Evolutionary conservation across 345 rosid genomes (phyloP), one percentile per base, ranked within the genome.

Genomic region (Lagerstroemia speciosa): DNA sequence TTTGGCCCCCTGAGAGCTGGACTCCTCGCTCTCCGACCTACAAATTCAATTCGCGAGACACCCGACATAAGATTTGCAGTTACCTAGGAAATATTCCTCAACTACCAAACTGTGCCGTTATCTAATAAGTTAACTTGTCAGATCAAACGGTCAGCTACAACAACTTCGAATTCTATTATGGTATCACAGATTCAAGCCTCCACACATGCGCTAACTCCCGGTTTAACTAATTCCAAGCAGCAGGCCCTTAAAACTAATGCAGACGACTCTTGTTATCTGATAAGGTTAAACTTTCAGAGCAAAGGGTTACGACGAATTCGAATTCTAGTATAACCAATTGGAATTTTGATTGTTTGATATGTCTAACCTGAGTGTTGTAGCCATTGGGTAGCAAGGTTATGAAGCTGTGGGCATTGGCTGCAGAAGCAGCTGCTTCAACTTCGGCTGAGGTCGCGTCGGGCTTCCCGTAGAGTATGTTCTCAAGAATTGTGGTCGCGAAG

Each of bases 21-120:
- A 92, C 86, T 45, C 99, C 99, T 16, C 99, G 85, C 79, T 92
- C 99, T 79, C 98, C 99, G 66, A 88, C 99, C 97, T 93, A 76
- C 11, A 27, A 30, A 27, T 48, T 48, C 24, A 48, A 26, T 55
- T 55, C 31, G 10, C 5, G 22, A 55, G 10, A 9, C 61, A 24
- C 29, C 31, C 30, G 10, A 26, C 31, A 58, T 58, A 34, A 58
- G 20, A 58, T 8, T 48, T 15, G 10, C 32, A 10, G 20, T 27
- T 14, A 19, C 8, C 12, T 58, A 27, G 55, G 1, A 58, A 27
- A 8, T 14, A 1, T 55, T 22, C 8, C 34, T 58, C 63, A 26
- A 11, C 24, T n/a, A n/a, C n/a, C n/a, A n/a, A n/a, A n/a, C n/a
- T n/a, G n/a, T n/a, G n/a, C n/a, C n/a, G n/a, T n/a, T n/a, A n/a